Conservation (phyloP, 495 filamentous ascomycete genomes). For the Penicillium maclennaniae region DNA sequence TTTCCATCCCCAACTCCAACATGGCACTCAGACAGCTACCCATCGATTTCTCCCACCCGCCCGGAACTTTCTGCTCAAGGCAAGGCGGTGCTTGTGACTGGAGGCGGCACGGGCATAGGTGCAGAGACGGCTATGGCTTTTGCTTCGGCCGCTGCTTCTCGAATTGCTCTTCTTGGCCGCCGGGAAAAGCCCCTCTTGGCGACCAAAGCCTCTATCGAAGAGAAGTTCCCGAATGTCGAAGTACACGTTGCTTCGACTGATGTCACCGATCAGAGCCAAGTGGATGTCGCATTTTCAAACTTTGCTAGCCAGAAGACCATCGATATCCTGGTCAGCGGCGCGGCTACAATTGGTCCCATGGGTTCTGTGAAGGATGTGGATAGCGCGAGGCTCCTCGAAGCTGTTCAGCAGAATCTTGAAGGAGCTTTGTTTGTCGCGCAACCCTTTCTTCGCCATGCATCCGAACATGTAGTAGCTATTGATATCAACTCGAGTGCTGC, state of each 20-base stretch:
- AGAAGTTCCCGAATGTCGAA: slow-evolving; percentile 16
- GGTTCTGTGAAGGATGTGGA: slow-evolving; percentile 27
- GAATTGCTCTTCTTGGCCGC: slow-evolving; percentile 36
- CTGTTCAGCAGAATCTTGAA: slow-evolving; percentile 33
- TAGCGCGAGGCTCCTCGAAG: slow-evolving; percentile 28
- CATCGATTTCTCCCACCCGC: slow-evolving; percentile 34
- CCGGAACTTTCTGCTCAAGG: slow-evolving; percentile 40
- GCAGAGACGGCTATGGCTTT: slow-evolving; percentile 37
- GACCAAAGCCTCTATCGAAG: slow-evolving; percentile 26
- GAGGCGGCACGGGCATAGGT: slow-evolving; percentile 43
- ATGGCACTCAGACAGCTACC: slow-evolving; percentile 39
- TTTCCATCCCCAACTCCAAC: slow-evolving; percentile 25
- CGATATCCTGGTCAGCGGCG: slow-evolving; percentile 23
- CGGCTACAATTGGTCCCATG: slow-evolving; percentile 27
- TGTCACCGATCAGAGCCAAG: slow-evolving; percentile 36
- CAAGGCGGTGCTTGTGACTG: slow-evolving; percentile 48
- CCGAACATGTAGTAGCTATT: slow-evolving; percentile 33
- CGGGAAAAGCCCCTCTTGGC: slow-evolving; percentile 27
- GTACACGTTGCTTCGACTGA: slow-evolving; percentile 33
- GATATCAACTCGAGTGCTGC: slow-evolving; percentile 34
- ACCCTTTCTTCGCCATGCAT: slow-evolving; percentile 38
- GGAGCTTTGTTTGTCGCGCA: slow-evolving; percentile 36
- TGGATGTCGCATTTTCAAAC: slow-evolving; percentile 31
- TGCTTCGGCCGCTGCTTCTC: slow-evolving; percentile 40
- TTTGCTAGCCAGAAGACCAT: slow-evolving; percentile 27